Conservation (phyloP, 2,329 filamentous ascomycete species). For the Neurospora sp. region DNA sequence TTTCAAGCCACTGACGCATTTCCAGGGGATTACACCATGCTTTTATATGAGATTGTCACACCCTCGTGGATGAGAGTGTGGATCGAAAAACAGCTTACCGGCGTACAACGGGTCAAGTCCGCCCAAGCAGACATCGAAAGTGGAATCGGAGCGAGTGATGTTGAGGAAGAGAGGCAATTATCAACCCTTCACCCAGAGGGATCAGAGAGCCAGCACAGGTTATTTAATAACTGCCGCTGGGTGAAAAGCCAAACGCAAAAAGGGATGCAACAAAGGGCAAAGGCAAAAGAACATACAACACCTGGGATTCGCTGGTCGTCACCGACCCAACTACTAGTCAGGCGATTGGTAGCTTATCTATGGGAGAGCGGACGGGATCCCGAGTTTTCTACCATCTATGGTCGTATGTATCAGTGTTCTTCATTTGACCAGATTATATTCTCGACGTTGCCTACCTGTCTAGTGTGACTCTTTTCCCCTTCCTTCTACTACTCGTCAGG, state of each 20-base stretch:
- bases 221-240: background rate
- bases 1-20: background rate
- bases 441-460: too few species aligned
- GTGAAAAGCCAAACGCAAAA: background rate
- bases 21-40: background rate
- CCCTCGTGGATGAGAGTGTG: background rate
- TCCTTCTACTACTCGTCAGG: background rate
- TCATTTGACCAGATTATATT: background rate
- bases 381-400: background rate
- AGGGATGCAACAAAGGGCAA: background rate
- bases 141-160: background rate
- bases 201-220: background rate
- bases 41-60: background rate
- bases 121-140: background rate
- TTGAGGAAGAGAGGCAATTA: background rate
- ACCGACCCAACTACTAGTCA: too few species aligned
- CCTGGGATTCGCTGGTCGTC: background rate
- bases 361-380: background rate
- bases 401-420: background rate
- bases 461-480: background rate
- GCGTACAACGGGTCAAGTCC: background rate
- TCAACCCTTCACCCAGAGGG: background rate
- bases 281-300: background rate
- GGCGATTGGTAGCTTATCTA: too few species aligned
- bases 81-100: background rate